A percentile compares a stretch with the other conserved stretches of the same genome.
Conservation (phyloP, 768 basidiomycete genomes). For the Podaxis sp. region DNA sequence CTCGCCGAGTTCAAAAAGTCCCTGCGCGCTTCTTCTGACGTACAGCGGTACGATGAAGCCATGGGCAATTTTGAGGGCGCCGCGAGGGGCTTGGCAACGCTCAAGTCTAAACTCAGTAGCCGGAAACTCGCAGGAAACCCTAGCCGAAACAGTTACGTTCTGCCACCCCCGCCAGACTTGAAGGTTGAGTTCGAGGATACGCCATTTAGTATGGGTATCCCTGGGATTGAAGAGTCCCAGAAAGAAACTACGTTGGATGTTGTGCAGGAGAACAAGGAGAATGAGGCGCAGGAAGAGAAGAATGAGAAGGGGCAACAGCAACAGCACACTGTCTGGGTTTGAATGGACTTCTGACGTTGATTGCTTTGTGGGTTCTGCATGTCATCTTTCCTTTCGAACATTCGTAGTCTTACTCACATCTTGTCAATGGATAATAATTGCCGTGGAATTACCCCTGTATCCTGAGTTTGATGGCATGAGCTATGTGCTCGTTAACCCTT, state of each 20-base stretch:
- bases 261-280: constrained; percentile 14
- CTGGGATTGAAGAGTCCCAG: constrained; percentile 12
- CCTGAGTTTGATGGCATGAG: too few species aligned
- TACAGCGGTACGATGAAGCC: constrained; percentile 11
- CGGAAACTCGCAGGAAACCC: constrained; percentile 5
- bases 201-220: constrained; percentile 12
- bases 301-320: background rate
- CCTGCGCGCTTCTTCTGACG: constrained; percentile 10
- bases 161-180: constrained; percentile 11
- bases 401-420: background rate
- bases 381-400: too few species aligned
- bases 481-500: too few species aligned
- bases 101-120: constrained; percentile 13
- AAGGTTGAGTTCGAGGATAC: constrained; percentile 14
- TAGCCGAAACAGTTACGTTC: constrained; percentile 8
- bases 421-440: constrained; percentile 4
- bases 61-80: constrained; percentile 12
- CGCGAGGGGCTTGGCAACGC: constrained; percentile 8
- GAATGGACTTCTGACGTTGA: background rate
- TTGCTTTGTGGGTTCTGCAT: background rate
- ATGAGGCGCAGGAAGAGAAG: constrained; percentile 8
- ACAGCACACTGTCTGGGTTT: background rate
- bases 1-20: constrained; percentile 14
- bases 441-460: too few species aligned
- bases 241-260: constrained; percentile 11